phyloP scores from a whole-genome alignment of 1,284 basidiomycete species.

The Rhodotorula sp. region DNA sequence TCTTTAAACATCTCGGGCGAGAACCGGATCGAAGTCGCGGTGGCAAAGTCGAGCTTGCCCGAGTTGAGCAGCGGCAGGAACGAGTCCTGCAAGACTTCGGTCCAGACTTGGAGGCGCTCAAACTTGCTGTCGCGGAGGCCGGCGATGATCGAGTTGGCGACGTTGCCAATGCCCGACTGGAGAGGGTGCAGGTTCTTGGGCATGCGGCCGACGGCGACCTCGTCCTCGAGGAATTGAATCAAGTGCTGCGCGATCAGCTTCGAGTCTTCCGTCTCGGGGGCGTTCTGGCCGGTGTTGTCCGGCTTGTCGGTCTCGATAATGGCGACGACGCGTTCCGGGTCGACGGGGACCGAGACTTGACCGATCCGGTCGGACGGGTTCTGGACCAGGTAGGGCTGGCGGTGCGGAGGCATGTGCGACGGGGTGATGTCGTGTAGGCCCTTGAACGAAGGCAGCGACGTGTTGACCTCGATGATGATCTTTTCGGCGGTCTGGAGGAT shows the following conservation, averaged over 20 bases:
- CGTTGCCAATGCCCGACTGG: conserved; percentile 58
- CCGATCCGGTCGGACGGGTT: conserved; percentile 57
- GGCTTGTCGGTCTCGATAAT: conserved; percentile 54
- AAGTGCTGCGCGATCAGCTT: conserved; percentile 55
- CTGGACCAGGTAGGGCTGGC: conserved; percentile 56
- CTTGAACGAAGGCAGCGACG: conserved; percentile 47
- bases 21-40: conserved; percentile 58
- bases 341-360: conserved; percentile 54
- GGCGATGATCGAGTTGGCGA: conserved; percentile 55
- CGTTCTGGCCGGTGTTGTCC: conserved; percentile 57
- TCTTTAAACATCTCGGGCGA: conserved; percentile 53
- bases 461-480: conserved; percentile 56
- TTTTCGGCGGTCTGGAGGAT: conserved; percentile 57
- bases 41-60: conserved; percentile 57
- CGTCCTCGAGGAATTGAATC: conserved; percentile 55
- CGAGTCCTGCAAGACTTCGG: conserved; percentile 48
- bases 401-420: conserved; percentile 54
- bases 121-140: conserved; percentile 57
- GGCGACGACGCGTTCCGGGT: conserved; percentile 57
- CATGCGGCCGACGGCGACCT: conserved; percentile 55
- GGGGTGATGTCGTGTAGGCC: conserved; percentile 47
- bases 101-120: conserved; percentile 58
- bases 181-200: conserved; percentile 56
- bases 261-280: conserved; percentile 55
- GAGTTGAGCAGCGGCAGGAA: conserved; percentile 56